Evolutionary conservation across 495 filamentous ascomycete species (phyloP).

Genomic region (Geopyxis carbonaria): DNA sequence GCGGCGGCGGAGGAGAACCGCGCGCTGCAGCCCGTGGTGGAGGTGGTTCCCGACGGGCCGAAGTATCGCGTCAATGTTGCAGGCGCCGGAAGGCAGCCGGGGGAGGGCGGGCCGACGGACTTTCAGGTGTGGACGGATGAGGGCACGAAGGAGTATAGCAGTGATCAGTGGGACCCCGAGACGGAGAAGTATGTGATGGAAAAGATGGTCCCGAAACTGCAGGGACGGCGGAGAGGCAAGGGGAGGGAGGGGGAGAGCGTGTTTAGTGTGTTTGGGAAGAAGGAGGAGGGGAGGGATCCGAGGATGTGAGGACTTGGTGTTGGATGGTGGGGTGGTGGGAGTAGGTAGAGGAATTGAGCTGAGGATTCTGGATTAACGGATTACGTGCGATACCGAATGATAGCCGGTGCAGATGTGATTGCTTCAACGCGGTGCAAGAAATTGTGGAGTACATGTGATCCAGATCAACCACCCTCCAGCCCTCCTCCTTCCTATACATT

Average conservation of each 20-base stretch:
- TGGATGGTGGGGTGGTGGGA: background rate
- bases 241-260: conserved; percentile 3
- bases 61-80: conserved; percentile 22
- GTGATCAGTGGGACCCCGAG: conserved; percentile 16
- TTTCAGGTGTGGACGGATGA: conserved; percentile 23
- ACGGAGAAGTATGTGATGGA: conserved; percentile 21
- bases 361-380: background rate
- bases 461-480: too few species aligned
- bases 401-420: too few species aligned
- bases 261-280: conserved; percentile 21
- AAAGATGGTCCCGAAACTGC: conserved; percentile 23
- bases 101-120: conserved; percentile 13
- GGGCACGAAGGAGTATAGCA: conserved; percentile 13
- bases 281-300: too few species aligned
- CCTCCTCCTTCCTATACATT: too few species aligned
- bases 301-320: background rate
- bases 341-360: background rate
- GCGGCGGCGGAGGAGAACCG: background rate
- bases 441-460: too few species aligned
- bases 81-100: conserved; percentile 16
- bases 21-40: background rate
- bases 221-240: conserved; percentile 8
- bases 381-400: too few species aligned
- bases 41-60: conserved; percentile 5
- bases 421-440: too few species aligned